phyloP scores from a whole-genome alignment of 176 grass and related monocot species.

The Carex cristatella region DNA sequence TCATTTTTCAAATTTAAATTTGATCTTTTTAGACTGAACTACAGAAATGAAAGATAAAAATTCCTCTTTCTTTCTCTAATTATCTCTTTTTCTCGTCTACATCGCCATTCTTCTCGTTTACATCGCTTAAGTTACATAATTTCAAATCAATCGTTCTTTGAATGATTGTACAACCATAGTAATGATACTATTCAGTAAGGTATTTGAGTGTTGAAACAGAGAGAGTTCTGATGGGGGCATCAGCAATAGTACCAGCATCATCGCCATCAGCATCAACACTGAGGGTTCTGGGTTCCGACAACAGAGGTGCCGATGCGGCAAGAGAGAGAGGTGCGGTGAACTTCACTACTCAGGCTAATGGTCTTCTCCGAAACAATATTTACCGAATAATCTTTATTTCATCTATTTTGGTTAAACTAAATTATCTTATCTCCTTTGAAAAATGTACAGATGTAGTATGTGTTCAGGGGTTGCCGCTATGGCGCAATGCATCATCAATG shows the following conservation, averaged over 20 bases:
- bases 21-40: too few relatives aligned
- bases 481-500: constrained; percentile 56
- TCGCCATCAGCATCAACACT: neutral
- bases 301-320: neutral
- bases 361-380: constrained; percentile 86
- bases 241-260: neutral
- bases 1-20: too few relatives aligned
- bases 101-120: too few relatives aligned
- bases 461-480: constrained; percentile 57
- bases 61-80: neutral
- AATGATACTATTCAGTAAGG: neutral
- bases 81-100: neutral
- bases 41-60: too few relatives aligned
- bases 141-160: neutral
- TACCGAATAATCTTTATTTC: neutral
- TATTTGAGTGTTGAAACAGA: neutral
- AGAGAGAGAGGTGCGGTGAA: constrained; percentile 34
- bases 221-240: neutral
- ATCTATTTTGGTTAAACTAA: neutral
- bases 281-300: neutral
- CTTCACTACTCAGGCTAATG: constrained; percentile 78
- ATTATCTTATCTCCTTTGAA: constrained; percentile 5
- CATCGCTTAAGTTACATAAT: neutral
- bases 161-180: neutral
- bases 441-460: constrained; percentile 57